Percentiles rank a stretch among this genome's conserved stretches.
phyloP scores from a whole-genome alignment of 208 protist species.

The Leishmania turanica region DNA sequence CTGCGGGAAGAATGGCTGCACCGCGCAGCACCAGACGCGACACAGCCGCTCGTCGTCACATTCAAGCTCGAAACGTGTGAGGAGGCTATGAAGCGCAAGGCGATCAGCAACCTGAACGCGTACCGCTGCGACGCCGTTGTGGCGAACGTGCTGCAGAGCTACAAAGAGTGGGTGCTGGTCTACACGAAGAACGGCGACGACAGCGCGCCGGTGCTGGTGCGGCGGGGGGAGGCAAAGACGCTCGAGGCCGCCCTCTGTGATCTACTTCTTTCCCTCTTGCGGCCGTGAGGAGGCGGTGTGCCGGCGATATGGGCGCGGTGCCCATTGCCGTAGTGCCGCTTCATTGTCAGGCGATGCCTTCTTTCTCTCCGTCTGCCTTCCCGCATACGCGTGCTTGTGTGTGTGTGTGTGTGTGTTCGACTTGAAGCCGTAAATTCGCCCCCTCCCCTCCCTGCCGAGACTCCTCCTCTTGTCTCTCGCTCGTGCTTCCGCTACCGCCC shows the following conservation, averaged over 20 bases:
- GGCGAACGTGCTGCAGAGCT: conserved; percentile 84
- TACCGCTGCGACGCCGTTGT: conserved; percentile 82
- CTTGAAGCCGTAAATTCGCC: no score
- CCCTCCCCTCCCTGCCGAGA: neutral
- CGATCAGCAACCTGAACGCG: conserved; percentile 59
- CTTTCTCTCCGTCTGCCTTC: neutral
- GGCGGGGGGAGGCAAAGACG: conserved; percentile 34
- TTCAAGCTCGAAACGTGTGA: conserved; percentile 89
- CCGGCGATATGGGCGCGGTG: neutral
- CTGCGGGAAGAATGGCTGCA: conserved; percentile 61
- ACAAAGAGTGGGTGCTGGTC: conserved; percentile 75
- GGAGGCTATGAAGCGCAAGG: conserved; percentile 66
- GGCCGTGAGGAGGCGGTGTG: neutral
- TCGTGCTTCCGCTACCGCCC: neutral
- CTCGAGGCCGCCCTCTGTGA: conserved; percentile 67
- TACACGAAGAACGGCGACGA: conserved; percentile 47
- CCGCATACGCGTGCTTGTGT: neutral
- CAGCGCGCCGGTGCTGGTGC: conserved; percentile 34
- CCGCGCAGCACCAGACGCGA: conserved; percentile 20
- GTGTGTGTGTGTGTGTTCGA: neutral
- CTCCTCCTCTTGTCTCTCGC: neutral
- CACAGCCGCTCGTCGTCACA: conserved; percentile 54
- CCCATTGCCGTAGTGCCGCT: neutral
- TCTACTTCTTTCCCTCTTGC: conserved; percentile 40
- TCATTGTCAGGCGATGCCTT: neutral